These are phyloP conservation scores for Blastobotrys niveus DNA, from an alignment of 1,139 yeast species.

Conservation along the genomic window DNA sequence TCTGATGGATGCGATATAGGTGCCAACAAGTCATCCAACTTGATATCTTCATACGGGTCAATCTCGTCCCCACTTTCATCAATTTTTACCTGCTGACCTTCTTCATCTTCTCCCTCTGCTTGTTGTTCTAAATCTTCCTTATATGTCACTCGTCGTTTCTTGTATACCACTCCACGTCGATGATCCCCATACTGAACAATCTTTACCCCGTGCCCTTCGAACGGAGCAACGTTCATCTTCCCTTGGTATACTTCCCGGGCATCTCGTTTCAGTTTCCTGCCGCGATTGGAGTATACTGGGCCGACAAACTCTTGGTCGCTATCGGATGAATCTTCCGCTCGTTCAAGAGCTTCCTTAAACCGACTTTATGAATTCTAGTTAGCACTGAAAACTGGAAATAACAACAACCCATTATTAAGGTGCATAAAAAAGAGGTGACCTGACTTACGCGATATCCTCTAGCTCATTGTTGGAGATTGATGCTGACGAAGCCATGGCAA, in stretches of 20 bases:
- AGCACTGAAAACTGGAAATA: too few species aligned
- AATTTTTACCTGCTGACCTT: conserved; percentile 22
- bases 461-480: too few species aligned
- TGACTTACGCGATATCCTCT: conserved; percentile 7
- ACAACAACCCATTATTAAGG: too few species aligned
- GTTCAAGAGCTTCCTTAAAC: conserved; percentile 14
- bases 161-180: conserved; percentile 34
- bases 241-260: conserved; percentile 39
- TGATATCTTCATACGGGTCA: conserved; percentile 39
- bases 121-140: conserved; percentile 18
- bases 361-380: conserved; percentile 6
- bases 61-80: conserved; percentile 33
- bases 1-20: conserved; percentile 83
- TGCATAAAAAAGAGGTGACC: too few species aligned
- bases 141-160: conserved; percentile 22
- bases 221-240: conserved; percentile 35
- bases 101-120: conserved; percentile 17
- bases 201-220: conserved; percentile 30
- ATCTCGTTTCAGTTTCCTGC: conserved; percentile 51
- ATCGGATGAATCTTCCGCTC: conserved; percentile 14
- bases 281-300: conserved; percentile 45
- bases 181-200: conserved; percentile 34
- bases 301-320: conserved; percentile 25
- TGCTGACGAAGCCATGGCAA: too few species aligned
- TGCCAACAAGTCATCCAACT: conserved; percentile 54